Conservation (phyloP, 139 green algal genomes). For the Coccomyxa sp. region DNA sequence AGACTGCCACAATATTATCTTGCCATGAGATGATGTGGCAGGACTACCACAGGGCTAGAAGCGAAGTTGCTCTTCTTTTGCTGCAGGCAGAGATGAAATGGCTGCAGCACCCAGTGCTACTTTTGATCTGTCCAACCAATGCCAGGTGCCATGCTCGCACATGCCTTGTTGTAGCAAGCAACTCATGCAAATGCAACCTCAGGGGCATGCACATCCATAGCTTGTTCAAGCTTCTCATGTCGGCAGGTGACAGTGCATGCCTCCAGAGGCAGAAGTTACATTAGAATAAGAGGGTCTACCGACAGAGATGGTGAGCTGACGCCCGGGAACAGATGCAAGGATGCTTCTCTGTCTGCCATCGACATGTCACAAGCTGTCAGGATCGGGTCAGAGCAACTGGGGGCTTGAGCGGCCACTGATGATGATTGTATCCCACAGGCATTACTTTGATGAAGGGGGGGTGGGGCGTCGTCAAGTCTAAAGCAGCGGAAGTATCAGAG, state of each 20-base stretch:
- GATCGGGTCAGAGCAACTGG: too few species aligned
- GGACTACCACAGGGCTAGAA: neutral
- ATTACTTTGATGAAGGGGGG: conserved; percentile 19
- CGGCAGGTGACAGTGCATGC: conserved; percentile 7
- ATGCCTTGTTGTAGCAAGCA: too few species aligned
- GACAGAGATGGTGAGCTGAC: conserved; percentile 36
- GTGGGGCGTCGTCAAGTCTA: neutral
- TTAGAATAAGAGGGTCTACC: conserved; percentile 48
- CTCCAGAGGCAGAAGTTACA: conserved; percentile 21
- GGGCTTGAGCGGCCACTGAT: too few species aligned
- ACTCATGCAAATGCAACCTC: neutral
- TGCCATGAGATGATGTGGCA: neutral
- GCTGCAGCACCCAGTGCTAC: neutral
- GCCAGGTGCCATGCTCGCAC: too few species aligned
- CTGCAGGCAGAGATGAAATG: neutral
- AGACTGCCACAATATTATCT: neutral
- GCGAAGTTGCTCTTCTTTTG: neutral
- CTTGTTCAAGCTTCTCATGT: neutral
- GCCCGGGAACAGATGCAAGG: conserved; percentile 32
- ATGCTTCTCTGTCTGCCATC: too few species aligned
- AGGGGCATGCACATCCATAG: neutral
- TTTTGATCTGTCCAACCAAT: too few species aligned
- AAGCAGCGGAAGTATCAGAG: neutral
- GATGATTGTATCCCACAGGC: too few species aligned
- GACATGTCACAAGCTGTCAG: too few species aligned